phyloP scores from a whole-genome alignment of 768 basidiomycete genomes.

The Mycena maculata region DNA sequence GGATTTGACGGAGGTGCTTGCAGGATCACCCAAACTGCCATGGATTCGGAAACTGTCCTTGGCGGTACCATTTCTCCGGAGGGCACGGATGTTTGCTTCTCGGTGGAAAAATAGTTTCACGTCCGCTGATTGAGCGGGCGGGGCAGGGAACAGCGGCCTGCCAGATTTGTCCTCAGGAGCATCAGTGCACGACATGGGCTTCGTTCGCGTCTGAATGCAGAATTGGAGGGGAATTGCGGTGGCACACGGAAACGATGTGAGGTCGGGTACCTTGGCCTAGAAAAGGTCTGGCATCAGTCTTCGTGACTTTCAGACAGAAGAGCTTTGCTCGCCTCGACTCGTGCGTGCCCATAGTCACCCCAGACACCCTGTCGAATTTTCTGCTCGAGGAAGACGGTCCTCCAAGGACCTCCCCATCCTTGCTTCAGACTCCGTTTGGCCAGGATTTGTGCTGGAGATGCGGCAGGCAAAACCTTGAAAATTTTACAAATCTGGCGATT shows the following conservation, averaged over 20 bases:
- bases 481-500: slow-evolving; percentile 11
- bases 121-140: slow-evolving; percentile 19
- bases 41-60: slow-evolving; percentile 7
- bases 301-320: not conserved
- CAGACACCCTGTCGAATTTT: slow-evolving; percentile 27
- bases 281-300: not conserved
- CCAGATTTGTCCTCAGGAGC: slow-evolving; percentile 16
- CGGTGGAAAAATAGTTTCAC: slow-evolving; percentile 28
- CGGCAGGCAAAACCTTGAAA: slow-evolving; percentile 26
- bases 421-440: slow-evolving; percentile 15
- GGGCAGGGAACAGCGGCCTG: slow-evolving; percentile 28
- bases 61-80: not conserved
- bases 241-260: slow-evolving; percentile 23
- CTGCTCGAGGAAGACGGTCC: slow-evolving; percentile 1
- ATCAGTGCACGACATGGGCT: slow-evolving; percentile 22
- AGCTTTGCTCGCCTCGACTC: slow-evolving; percentile 5
- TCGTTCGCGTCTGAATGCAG: slow-evolving; percentile 26
- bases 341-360: slow-evolving; percentile 22
- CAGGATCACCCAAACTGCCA: slow-evolving; percentile 23
- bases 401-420: slow-evolving; percentile 26
- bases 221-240: slow-evolving; percentile 23
- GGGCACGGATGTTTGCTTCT: slow-evolving; percentile 22
- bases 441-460: slow-evolving; percentile 24
- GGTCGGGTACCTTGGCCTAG: slow-evolving; percentile 23
- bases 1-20: slow-evolving; percentile 3